Evolutionary conservation across 2,329 filamentous ascomycete species (phyloP).

Genomic region (Coleophoma cylindrospora): DNA sequence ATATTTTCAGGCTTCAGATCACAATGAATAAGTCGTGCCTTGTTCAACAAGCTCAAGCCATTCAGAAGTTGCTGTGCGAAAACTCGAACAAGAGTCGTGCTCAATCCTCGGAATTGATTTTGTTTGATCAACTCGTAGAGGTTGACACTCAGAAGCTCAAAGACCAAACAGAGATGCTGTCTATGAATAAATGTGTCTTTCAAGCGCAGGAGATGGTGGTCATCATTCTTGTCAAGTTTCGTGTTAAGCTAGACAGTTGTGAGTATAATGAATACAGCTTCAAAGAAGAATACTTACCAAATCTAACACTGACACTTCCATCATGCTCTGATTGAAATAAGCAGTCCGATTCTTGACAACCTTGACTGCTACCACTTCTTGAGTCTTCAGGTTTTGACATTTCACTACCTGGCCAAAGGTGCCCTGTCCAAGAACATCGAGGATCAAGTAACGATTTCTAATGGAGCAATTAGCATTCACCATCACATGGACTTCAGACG

Average conservation of each 20-base stretch:
- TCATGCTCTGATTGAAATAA: constrained; percentile 99
- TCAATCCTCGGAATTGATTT: constrained; percentile 95
- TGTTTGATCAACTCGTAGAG: constrained; percentile 99
- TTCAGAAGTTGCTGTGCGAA: constrained; percentile 97
- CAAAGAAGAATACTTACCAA: constrained; percentile 51
- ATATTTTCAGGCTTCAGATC: constrained; percentile 99
- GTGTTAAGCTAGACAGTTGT: constrained; percentile 71
- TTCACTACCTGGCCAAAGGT: constrained; percentile 99
- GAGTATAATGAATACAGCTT: background rate
- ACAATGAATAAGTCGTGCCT: constrained; percentile 94
- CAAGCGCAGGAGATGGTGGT: constrained; percentile 88
- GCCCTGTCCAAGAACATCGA: constrained; percentile 94
- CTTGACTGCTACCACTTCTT: constrained; percentile 97
- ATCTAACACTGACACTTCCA: constrained; percentile 98
- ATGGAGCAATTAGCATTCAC: constrained; percentile 20
- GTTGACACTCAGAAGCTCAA: constrained; percentile 95
- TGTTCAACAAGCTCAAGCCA: constrained; percentile 86
- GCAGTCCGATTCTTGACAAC: constrained; percentile 99
- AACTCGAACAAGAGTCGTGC: constrained; percentile 92
- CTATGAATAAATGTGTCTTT: constrained; percentile 98
- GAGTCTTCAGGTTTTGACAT: constrained; percentile 96
- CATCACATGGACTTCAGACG: constrained; percentile 7
- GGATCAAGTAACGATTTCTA: constrained; percentile 91
- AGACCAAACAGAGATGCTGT: constrained; percentile 94
- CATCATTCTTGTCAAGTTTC: constrained; percentile 98